Evolutionary conservation across 768 basidiomycete genomes (phyloP).

Genomic region (Ramaria sp.): DNA sequence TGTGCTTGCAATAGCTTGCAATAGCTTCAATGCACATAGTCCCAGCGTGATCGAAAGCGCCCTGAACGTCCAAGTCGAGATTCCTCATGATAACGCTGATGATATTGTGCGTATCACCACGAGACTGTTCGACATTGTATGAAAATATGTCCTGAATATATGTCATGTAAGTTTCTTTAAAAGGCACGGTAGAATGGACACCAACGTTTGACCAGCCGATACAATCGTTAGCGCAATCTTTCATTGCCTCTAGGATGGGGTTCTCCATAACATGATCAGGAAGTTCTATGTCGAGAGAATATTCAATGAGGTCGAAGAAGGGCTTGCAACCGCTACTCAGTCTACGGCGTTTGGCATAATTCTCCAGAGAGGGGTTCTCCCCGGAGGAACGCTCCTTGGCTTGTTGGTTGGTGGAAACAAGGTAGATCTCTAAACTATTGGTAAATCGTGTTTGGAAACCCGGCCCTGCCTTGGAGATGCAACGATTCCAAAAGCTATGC

Average conservation of each 20-base stretch:
- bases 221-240: slow-evolving; percentile 6
- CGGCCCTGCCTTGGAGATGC: slow-evolving; percentile 11
- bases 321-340: background rate
- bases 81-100: slow-evolving; percentile 49
- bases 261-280: slow-evolving; percentile 13
- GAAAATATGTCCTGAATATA: slow-evolving; percentile 39
- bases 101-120: slow-evolving; percentile 65
- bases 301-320: slow-evolving; percentile 16
- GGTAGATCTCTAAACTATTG: background rate
- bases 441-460: background rate
- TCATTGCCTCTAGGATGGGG: slow-evolving; percentile 9
- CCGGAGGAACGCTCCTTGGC: slow-evolving; percentile 10
- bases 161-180: slow-evolving; percentile 40
- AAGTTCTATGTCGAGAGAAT: slow-evolving; percentile 8
- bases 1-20: background rate
- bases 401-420: background rate
- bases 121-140: slow-evolving; percentile 48
- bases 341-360: background rate
- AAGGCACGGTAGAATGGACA: background rate
- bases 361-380: slow-evolving; percentile 27
- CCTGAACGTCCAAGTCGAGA: slow-evolving; percentile 45
- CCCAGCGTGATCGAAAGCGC: slow-evolving; percentile 36
- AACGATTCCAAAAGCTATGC: slow-evolving; percentile 28
- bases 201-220: slow-evolving; percentile 11
- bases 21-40: slow-evolving; percentile 2